Evolutionary conservation across 495 filamentous ascomycete species (phyloP), one percentile per base, ranked within the genome.

Genomic region (Neurospora sp.): DNA sequence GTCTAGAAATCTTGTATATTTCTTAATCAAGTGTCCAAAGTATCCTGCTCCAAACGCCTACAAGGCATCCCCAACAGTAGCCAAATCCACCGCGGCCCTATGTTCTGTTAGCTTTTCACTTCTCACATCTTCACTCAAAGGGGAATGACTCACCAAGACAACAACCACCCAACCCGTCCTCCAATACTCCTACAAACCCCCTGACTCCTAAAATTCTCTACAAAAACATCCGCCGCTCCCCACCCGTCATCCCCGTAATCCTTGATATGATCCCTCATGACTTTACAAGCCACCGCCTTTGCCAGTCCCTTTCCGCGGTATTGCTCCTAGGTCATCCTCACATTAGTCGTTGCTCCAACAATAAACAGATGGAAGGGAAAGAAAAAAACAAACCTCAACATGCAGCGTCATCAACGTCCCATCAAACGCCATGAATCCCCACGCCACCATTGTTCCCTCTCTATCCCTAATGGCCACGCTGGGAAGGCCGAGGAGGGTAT

Each of bases 301-400:
- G 84, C 85, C 11, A 87, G 73, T 0, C 85, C 85, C 39, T 74
- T 79, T 5, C 82, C 80, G 0, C 85, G 82, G 71, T 82, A 87
- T 15, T 73, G 54, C 21, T 84, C 81, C 77, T 86, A 34, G 0
- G 31, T 34, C 31, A 34, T 34, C 31, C 4, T 4, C 31, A 34
- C 31, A 34, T 34, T 34, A 34, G 31, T 34, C 31, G 31, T 34
- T 34, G 31, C 31, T 34, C 31, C 31, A 34, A 34, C 24, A 34
- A 2, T 34, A 34, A 34, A 34, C 31, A 34, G 31, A 34, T 34
- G 4, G 31, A 38, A 39, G 39, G 13, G 19, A 24, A 13, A 70
- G 2, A 72, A 17, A 34, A 24, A 17, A 17, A 73, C 79, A 24
- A 37, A 80, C 79, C 79, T 84, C 82, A 69, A 80, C 78, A 74